These are phyloP conservation scores for Leishmania gerbilli DNA, from an alignment of 208 protist species.

Conservation along the genomic window DNA sequence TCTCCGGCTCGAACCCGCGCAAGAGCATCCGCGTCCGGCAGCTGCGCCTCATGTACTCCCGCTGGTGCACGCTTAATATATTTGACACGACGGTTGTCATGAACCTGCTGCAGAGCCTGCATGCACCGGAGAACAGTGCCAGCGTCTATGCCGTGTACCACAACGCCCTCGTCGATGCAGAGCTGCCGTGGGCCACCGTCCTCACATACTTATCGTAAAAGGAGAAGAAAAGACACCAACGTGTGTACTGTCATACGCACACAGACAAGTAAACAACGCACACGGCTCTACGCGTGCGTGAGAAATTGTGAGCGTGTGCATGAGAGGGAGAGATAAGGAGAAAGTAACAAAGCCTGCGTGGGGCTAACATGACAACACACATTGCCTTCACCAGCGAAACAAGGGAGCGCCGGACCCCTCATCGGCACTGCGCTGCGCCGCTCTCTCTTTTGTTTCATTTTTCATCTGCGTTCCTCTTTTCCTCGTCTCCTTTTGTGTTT, in stretches of 20 bases:
- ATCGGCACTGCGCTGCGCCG: neutral
- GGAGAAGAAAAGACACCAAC: neutral
- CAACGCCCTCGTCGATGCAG: constrained; percentile 40
- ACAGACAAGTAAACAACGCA: too few species aligned
- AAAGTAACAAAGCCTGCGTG: neutral
- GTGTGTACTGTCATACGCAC: neutral
- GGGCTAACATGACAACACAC: neutral
- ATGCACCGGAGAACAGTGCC: constrained; percentile 21
- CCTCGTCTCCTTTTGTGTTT: neutral
- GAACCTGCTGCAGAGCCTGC: constrained; percentile 42
- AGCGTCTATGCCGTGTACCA: constrained; percentile 52
- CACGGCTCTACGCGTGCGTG: neutral
- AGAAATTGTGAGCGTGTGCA: neutral
- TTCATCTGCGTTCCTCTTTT: too few species aligned
- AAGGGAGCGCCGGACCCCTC: neutral
- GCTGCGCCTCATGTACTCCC: constrained; percentile 54
- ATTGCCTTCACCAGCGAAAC: neutral
- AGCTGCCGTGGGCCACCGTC: constrained; percentile 42
- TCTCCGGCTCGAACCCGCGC: constrained; percentile 15
- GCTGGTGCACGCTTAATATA: constrained; percentile 54
- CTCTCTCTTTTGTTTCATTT: neutral
- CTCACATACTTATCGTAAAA: constrained; percentile 37
- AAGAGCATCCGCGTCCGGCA: constrained; percentile 43
- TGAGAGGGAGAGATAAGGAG: neutral
- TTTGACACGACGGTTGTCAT: constrained; percentile 44